A percentile compares a stretch with the other conserved stretches of the same genome.
These are phyloP conservation scores for Pseudogymnoascus sp. DNA, from an alignment of 2,329 filamentous ascomycete species.

Conservation along the genomic window DNA sequence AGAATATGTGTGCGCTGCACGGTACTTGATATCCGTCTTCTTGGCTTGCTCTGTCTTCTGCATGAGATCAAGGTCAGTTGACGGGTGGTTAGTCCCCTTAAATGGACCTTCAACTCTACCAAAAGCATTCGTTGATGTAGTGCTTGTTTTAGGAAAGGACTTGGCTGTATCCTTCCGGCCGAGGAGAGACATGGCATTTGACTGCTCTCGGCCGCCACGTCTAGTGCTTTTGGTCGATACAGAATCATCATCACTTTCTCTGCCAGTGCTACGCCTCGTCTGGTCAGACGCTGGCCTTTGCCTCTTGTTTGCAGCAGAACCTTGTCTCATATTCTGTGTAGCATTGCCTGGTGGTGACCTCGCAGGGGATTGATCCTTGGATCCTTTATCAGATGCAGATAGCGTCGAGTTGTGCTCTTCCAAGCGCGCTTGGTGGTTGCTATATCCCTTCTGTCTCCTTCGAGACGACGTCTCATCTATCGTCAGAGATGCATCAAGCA, in stretches of 20 bases:
- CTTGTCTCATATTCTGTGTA: background rate
- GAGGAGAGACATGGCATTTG: slow-evolving; percentile 55
- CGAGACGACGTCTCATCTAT: slow-evolving; percentile 61
- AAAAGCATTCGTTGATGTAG: slow-evolving; percentile 51
- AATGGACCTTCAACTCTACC: slow-evolving; percentile 53
- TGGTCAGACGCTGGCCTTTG: slow-evolving; percentile 17
- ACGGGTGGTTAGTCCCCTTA: slow-evolving; percentile 24
- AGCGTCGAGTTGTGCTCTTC: slow-evolving; percentile 24
- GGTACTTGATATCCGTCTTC: slow-evolving; percentile 40
- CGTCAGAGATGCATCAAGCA: slow-evolving; percentile 84
- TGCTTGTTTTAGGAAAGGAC: slow-evolving; percentile 56
- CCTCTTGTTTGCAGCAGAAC: slow-evolving; percentile 9
- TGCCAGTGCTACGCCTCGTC: slow-evolving; percentile 16
- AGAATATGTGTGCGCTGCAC: slow-evolving; percentile 71
- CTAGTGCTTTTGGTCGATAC: slow-evolving; percentile 25
- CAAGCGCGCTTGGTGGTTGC: slow-evolving; percentile 42
- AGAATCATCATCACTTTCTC: slow-evolving; percentile 27
- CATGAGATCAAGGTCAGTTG: slow-evolving; percentile 32
- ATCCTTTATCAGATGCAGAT: background rate
- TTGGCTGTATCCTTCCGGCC: slow-evolving; percentile 51
- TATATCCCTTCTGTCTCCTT: slow-evolving; percentile 44
- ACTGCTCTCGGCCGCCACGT: slow-evolving; percentile 42
- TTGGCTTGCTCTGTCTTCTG: slow-evolving; percentile 30
- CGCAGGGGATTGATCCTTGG: background rate
- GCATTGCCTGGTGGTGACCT: background rate